phyloP scores from a whole-genome alignment of 2,329 filamentous ascomycete species.

The Teratosphaeria pseudoeucalypti region DNA sequence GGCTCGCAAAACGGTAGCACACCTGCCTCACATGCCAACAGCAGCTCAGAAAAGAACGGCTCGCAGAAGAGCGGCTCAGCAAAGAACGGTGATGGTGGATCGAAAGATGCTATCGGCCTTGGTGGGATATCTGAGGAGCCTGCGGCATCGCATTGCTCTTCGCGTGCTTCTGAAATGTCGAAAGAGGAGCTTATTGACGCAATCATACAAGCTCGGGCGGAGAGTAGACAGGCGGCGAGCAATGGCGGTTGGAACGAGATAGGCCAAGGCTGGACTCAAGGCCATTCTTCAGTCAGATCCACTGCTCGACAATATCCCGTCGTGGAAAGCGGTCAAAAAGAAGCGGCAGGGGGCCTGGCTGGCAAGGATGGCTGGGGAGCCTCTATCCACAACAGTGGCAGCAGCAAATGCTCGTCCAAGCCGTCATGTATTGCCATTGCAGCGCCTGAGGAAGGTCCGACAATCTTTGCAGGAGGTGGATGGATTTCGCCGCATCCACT shows the following conservation, averaged over 20 bases:
- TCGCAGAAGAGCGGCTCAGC: not conserved
- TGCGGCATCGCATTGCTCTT: not conserved
- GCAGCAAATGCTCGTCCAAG: not conserved
- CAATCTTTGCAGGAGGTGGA: conserved; percentile 22
- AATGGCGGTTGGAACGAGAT: not conserved
- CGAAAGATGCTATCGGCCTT: not conserved
- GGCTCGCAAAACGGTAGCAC: not conserved
- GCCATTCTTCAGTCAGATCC: not conserved
- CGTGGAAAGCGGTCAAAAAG: not conserved
- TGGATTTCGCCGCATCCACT: conserved; percentile 27
- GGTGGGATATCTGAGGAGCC: not conserved
- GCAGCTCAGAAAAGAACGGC: not conserved
- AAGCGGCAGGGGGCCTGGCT: not conserved
- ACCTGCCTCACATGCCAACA: not conserved
- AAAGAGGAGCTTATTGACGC: not conserved
- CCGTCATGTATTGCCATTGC: not conserved
- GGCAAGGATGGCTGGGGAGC: not conserved
- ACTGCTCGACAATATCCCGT: not conserved
- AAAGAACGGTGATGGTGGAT: not conserved
- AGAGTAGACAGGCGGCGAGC: not conserved
- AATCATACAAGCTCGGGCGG: not conserved
- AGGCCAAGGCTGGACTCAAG: not conserved
- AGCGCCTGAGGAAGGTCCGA: conserved; percentile 3
- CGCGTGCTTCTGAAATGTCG: not conserved
- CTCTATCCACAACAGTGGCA: not conserved